These are phyloP conservation scores for Plenodomus tracheiphilus DNA, from an alignment of 2,329 filamentous ascomycete species.

Conservation along the genomic window DNA sequence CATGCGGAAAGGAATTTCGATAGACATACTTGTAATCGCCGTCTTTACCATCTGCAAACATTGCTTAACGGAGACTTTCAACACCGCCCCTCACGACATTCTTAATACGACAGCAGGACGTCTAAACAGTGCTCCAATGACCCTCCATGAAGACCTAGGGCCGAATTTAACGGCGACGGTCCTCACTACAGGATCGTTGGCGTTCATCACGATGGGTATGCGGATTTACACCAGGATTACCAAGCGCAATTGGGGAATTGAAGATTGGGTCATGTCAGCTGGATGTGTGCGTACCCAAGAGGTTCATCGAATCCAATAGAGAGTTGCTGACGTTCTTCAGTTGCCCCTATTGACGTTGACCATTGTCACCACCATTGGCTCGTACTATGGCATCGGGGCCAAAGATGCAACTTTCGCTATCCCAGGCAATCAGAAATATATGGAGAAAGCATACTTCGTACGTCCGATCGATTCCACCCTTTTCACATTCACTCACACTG, in stretches of 20 bases:
- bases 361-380: slow-evolving; percentile 29
- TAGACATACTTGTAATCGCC: background rate
- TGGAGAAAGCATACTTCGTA: slow-evolving; percentile 14
- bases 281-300: slow-evolving; percentile 2
- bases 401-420: slow-evolving; percentile 23
- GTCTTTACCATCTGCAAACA: background rate
- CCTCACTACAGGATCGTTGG: slow-evolving; percentile 15
- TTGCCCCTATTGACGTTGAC: slow-evolving; percentile 9
- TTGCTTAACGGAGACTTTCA: background rate
- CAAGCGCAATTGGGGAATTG: slow-evolving; percentile 28
- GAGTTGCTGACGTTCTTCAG: background rate
- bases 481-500: background rate
- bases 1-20: background rate
- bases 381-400: slow-evolving; percentile 39
- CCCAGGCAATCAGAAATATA: slow-evolving; percentile 17
- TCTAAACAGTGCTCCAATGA: background rate
- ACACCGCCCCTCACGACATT: background rate
- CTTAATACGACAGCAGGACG: background rate
- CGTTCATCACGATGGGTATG: slow-evolving; percentile 17
- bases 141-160: slow-evolving; percentile 14
- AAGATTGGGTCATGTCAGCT: slow-evolving; percentile 35
- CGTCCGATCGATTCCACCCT: slow-evolving; percentile 8
- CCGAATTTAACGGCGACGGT: slow-evolving; percentile 24
- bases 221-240: slow-evolving; percentile 21
- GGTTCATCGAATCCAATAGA: background rate